Base-by-base conservation (phyloP, 805 yeast genomes). In the Wickerhamomyces tratensis region DNA sequence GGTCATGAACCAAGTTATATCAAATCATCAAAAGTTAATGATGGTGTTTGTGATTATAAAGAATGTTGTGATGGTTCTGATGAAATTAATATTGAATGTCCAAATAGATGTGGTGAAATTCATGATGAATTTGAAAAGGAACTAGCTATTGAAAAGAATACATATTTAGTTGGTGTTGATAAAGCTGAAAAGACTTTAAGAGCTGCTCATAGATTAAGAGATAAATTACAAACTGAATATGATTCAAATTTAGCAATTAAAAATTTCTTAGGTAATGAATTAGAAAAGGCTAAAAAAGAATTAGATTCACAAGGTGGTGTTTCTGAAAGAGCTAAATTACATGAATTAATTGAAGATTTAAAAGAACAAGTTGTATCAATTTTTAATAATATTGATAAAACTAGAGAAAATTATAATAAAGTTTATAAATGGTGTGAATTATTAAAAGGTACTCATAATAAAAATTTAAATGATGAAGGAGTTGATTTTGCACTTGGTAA, bases 11-110 rank as follows among this genome's bases (percentile, higher is more conserved):
- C 88, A 0, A 68, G 69, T 9, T 74, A 68, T 48, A 71, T 93
- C 12, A 82, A 87, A 6, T 71, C 79, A 7, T 76, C 67, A 52
- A 72, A 79, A 45, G 84, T 93, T 14, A 78, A 82, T 52, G 98
- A 93, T 62, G 97, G 97, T 0, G 79, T 82, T 3, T 93, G 98
- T 64, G 98, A 93, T 58, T 85, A 83, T 58, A 83, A 79, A 15
- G 42, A 70, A 10, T 93, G 98, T 61, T 93, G 98, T 62, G 98
- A 93, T 63, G 98, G 98, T 8, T 74, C 87, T 1, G 98, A 93
- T 62, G 98, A 93, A 59, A 59, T 49, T 54, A 49, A 43, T 26
- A 49, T 47, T 10, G 46, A 51, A 6, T 59, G 64, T 44, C 50
- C 49, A 20, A 49, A 46, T 36, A 45, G 41, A 30, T 64, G 70